Percentiles rank a stretch among this genome's conserved stretches.
These are phyloP conservation scores for Panaeolus papilionaceus DNA, from an alignment of 768 basidiomycete genomes.

Conservation along the genomic window DNA sequence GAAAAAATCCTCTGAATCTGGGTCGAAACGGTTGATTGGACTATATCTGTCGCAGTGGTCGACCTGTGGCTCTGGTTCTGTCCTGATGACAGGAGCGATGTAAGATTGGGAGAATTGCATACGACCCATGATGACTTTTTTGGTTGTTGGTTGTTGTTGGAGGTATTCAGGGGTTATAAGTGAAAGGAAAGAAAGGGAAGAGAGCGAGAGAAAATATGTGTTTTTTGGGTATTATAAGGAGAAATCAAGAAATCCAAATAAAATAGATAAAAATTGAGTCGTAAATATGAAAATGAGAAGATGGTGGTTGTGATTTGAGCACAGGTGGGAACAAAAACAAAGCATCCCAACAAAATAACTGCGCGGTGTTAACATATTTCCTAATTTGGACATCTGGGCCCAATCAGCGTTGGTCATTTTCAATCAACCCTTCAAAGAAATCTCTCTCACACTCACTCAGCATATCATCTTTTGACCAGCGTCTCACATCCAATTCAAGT, in stretches of 20 bases:
- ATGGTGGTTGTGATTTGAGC: conserved; percentile 24
- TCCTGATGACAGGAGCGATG: conserved; percentile 45
- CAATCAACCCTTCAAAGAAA: no score
- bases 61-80: conserved; percentile 48
- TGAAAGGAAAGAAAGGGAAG: conserved; percentile 20
- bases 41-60: conserved; percentile 64
- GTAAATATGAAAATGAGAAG: conserved; percentile 31
- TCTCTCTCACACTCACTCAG: no score
- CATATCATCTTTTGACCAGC: conserved; percentile 19
- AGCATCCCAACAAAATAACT: conserved; percentile 27
- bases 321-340: conserved; percentile 28
- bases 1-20: conserved; percentile 83
- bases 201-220: conserved; percentile 15
- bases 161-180: conserved; percentile 26
- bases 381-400: conserved; percentile 24
- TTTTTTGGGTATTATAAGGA: conserved; percentile 32
- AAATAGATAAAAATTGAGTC: not conserved
- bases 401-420: conserved; percentile 20
- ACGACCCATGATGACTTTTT: conserved; percentile 55
- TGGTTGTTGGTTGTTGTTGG: conserved; percentile 19
- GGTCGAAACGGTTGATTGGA: conserved; percentile 72
- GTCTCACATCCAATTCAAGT: conserved; percentile 12
- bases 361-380: conserved; percentile 29
- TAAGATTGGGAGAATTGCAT: conserved; percentile 65
- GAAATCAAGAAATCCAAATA: conserved; percentile 30